These are phyloP conservation scores for Betula pendula DNA, from an alignment of 306 rosid genomes.

Conservation along the genomic window DNA sequence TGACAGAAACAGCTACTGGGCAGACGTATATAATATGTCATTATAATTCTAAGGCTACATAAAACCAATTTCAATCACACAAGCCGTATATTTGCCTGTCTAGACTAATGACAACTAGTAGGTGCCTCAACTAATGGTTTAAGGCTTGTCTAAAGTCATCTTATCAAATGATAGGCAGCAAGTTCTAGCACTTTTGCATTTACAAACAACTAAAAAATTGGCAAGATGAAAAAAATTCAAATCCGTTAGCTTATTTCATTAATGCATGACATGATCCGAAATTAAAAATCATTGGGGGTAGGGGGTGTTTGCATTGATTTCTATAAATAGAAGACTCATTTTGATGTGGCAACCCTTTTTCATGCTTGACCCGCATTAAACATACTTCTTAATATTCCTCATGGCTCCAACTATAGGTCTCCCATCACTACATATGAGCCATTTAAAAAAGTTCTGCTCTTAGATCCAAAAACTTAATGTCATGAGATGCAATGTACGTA, in stretches of 20 bases:
- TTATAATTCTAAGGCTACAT: no score
- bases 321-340: not conserved
- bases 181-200: no score
- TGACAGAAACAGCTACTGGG: no score
- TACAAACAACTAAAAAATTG: not conserved
- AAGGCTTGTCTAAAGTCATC: no score
- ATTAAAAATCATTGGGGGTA: not conserved
- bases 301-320: not conserved
- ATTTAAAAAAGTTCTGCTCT: not conserved
- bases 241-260: no score
- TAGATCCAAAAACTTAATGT: not conserved
- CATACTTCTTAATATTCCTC: not conserved
- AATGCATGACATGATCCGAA: not conserved
- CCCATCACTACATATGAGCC: not conserved
- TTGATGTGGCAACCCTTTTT: not conserved
- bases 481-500: not conserved
- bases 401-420: not conserved
- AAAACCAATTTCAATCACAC: no score
- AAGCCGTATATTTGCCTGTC: no score
- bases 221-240: not conserved
- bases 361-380: not conserved
- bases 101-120: no score
- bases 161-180: no score
- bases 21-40: no score
- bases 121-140: no score